Evolutionary conservation across 225 moss, liverwort and hornwort genomes (phyloP).

Genomic region (Pleurozium schreberi): DNA sequence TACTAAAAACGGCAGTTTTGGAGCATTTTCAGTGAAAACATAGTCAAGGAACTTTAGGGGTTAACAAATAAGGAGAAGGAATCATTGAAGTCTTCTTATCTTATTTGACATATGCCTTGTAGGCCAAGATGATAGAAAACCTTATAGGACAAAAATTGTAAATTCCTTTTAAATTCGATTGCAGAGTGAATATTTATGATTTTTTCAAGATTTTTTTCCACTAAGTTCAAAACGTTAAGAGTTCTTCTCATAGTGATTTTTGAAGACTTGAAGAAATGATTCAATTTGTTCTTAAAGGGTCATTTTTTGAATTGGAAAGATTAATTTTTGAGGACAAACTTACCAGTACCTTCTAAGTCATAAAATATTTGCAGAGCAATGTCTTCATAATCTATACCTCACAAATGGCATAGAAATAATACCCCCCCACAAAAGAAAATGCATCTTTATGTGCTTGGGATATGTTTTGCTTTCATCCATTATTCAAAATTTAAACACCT

Average conservation of each 20-base stretch:
- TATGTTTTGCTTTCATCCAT: too few species aligned
- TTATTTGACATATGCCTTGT: too few species aligned
- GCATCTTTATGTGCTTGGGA: neutral
- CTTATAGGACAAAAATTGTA: too few species aligned
- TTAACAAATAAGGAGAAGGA: neutral
- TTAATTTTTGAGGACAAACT: neutral
- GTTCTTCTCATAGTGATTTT: neutral
- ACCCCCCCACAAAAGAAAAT: neutral
- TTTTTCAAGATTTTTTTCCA: too few species aligned
- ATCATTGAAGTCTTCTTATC: neutral
- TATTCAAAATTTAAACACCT: neutral
- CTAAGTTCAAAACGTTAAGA: too few species aligned
- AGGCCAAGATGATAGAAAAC: too few species aligned
- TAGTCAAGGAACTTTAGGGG: too few species aligned
- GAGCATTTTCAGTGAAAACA: too few species aligned
- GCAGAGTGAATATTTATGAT: neutral
- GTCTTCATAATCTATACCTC: fast-evolving
- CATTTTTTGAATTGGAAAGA: neutral
- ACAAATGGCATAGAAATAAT: neutral
- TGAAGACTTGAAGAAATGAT: neutral
- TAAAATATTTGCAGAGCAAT: neutral
- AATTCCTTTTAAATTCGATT: neutral
- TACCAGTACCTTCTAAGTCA: fast-evolving
- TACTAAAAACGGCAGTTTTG: too few species aligned
- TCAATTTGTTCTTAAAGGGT: neutral